phyloP scores from a whole-genome alignment of 225 moss, liverwort and hornwort genomes.

The Anthoceros angustus region DNA sequence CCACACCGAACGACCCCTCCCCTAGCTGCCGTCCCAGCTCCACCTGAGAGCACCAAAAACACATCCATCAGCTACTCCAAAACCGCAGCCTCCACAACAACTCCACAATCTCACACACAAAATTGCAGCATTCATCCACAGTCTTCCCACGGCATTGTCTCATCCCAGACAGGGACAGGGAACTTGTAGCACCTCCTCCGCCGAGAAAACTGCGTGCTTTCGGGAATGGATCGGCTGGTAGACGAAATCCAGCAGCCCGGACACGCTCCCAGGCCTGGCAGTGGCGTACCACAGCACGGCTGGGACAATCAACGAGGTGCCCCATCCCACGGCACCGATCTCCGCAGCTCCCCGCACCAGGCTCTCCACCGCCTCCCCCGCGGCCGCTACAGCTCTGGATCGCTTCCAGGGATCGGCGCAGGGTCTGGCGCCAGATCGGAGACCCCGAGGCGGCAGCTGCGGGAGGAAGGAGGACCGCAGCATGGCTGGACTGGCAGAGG shows the following conservation, averaged over 20 bases:
- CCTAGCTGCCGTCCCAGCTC: conserved; percentile 88
- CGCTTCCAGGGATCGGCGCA: not conserved
- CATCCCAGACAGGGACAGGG: too few species aligned
- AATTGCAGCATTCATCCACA: not conserved
- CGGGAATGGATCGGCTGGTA: not conserved
- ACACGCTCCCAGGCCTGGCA: not conserved
- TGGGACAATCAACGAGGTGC: not conserved
- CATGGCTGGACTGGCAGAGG: not conserved
- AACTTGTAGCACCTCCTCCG: not conserved
- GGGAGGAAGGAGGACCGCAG: not conserved
- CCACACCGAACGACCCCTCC: conserved; percentile 84
- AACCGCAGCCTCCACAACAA: not conserved
- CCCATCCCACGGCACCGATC: not conserved
- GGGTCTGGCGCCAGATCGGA: not conserved
- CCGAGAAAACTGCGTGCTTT: not conserved
- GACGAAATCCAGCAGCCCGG: not conserved
- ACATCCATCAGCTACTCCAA: not conserved
- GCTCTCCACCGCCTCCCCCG: not conserved
- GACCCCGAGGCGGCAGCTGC: not conserved
- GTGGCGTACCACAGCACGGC: conserved; percentile 1
- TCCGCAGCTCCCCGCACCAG: not conserved
- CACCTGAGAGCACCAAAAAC: conserved; percentile 18
- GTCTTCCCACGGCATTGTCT: too few species aligned
- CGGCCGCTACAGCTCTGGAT: not conserved
- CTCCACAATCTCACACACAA: not conserved